Conservation (phyloP, 2,329 filamentous ascomycete species). For the Helotiales sp. region DNA sequence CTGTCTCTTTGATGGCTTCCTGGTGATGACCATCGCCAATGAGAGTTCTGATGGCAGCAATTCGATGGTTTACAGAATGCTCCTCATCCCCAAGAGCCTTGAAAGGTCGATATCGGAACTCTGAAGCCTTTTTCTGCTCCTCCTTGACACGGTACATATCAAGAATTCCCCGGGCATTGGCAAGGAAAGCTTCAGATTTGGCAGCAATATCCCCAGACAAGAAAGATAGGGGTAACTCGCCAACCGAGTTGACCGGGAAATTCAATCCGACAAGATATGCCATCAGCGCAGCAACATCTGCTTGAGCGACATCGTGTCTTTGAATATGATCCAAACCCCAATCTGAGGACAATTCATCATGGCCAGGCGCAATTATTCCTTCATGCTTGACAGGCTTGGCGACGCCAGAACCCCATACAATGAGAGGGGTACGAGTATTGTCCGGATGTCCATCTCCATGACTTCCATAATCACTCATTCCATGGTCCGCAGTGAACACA, state of each 20-base stretch:
- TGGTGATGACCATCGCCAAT: conserved; percentile 72
- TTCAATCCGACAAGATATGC: conserved; percentile 85
- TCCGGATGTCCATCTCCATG: conserved; percentile 97
- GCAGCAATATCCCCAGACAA: conserved; percentile 72
- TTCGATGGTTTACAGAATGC: conserved; percentile 67
- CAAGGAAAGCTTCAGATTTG: conserved; percentile 83
- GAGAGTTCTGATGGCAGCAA: conserved; percentile 68
- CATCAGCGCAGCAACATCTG: conserved; percentile 95
- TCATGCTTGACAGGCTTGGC: conserved; percentile 69
- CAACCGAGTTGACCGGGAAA: conserved; percentile 95
- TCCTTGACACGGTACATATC: conserved; percentile 98
- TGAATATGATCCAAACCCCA: conserved; percentile 83
- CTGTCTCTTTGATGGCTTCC: conserved; percentile 79
- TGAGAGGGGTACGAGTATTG: conserved; percentile 91
- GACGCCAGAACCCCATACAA: conserved; percentile 92
- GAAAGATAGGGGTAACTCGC: conserved; percentile 85
- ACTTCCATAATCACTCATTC: conserved; percentile 99
- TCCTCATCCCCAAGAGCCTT: conserved; percentile 67
- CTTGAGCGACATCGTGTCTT: conserved; percentile 90
- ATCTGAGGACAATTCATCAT: conserved; percentile 89
- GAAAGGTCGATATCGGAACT: conserved; percentile 81
- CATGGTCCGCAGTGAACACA: conserved; percentile 96
- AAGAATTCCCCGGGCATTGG: conserved; percentile 84
- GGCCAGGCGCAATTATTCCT: conserved; percentile 70
- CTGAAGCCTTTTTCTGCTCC: conserved; percentile 74